Conservation (phyloP, 2,329 filamentous ascomycete species). For the Tolypocladium amazonense region DNA sequence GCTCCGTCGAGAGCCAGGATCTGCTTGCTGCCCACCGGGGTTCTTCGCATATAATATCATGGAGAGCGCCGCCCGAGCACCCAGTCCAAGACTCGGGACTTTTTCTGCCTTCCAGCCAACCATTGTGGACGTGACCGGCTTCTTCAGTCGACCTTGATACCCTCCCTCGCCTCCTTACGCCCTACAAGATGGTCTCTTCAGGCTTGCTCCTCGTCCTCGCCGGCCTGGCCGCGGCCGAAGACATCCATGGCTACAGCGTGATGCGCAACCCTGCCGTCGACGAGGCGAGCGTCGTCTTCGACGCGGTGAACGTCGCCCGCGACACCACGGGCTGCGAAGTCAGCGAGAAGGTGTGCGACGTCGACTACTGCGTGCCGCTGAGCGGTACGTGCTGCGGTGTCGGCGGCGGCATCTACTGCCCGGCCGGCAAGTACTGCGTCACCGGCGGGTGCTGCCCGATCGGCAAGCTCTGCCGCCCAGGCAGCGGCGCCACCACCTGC, state of each 20-base stretch:
- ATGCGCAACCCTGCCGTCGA: conserved; percentile 6
- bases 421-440: conserved; percentile 17
- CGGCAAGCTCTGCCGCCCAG: conserved; percentile 10
- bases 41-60: background rate
- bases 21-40: no score
- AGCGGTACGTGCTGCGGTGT: conserved; percentile 16
- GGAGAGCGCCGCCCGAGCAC: background rate
- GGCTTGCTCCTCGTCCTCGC: conserved; percentile 14
- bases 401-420: conserved; percentile 19
- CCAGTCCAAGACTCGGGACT: background rate
- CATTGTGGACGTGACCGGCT: background rate
- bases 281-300: conserved; percentile 2
- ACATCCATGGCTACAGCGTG: conserved; percentile 1
- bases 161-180: background rate
- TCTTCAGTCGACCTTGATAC: background rate
- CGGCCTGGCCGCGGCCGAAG: conserved; percentile 12
- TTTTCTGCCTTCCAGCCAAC: background rate
- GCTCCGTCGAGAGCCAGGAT: background rate
- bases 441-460: conserved; percentile 19
- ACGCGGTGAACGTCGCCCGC: conserved; percentile 7
- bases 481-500: conserved; percentile 2
- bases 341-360: conserved; percentile 15
- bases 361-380: conserved; percentile 17
- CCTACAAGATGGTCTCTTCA: conserved; percentile 13
- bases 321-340: conserved; percentile 10